These are phyloP conservation scores for Myxozyma vanderwaltii DNA, from an alignment of 805 yeast species.

Conservation along the genomic window DNA sequence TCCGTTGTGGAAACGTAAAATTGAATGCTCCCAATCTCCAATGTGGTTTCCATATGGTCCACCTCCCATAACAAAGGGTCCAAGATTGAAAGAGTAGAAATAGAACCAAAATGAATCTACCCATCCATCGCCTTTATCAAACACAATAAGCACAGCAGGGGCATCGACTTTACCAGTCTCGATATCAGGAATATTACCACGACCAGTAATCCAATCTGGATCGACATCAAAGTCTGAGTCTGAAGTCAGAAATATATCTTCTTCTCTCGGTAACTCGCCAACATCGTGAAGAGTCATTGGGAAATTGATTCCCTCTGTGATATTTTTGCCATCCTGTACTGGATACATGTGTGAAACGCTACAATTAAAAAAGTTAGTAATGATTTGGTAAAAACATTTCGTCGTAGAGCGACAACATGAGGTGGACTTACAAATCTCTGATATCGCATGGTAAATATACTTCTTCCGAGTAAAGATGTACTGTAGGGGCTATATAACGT, in stretches of 20 bases:
- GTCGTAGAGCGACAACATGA: background rate
- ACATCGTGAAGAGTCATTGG: constrained; percentile 40
- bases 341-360: constrained; percentile 34
- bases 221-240: constrained; percentile 66
- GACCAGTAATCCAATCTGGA: constrained; percentile 87
- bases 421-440: constrained; percentile 55
- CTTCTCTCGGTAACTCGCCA: constrained; percentile 39
- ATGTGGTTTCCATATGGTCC: constrained; percentile 98
- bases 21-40: constrained; percentile 97
- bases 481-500: constrained; percentile 58
- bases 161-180: constrained; percentile 76
- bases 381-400: constrained; percentile 28
- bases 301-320: constrained; percentile 36
- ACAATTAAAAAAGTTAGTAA: constrained; percentile 45
- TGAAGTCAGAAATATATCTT: constrained; percentile 61
- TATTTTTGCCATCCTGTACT: constrained; percentile 40
- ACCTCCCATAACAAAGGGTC: constrained; percentile 95
- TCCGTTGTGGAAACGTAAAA: constrained; percentile 81
- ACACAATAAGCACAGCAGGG: constrained; percentile 78
- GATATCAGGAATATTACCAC: constrained; percentile 63
- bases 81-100: constrained; percentile 89
- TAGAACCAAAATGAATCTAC: constrained; percentile 96
- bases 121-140: constrained; percentile 93
- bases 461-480: constrained; percentile 88
- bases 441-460: constrained; percentile 81